Conservation (phyloP, 352 stramenopile species). For the Phytophthora rubi region DNA sequence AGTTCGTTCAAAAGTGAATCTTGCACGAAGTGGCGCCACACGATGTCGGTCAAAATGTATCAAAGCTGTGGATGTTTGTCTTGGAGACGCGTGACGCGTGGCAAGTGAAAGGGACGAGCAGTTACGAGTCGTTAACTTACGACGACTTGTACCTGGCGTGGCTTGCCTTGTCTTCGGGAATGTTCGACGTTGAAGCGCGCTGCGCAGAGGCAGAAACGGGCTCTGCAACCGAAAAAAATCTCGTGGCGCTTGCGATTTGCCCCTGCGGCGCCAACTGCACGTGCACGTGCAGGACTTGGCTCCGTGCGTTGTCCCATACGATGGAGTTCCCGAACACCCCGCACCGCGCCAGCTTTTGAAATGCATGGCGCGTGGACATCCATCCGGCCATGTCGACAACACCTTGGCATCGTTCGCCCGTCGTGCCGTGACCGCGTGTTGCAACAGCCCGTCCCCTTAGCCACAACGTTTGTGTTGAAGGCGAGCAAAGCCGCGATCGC, state of each 20-base stretch:
- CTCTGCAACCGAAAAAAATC: slow-evolving; percentile 31
- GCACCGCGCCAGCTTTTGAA: no score
- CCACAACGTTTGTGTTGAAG: slow-evolving; percentile 1
- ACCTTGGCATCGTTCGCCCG: neutral
- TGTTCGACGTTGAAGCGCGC: slow-evolving; percentile 35
- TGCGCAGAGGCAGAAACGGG: slow-evolving; percentile 18
- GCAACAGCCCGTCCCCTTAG: neutral
- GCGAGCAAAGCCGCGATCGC: neutral
- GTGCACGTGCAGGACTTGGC: no score
- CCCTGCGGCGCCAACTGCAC: no score
- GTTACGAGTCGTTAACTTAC: neutral
- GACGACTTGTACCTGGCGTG: neutral
- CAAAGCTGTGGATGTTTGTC: no score
- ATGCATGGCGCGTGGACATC: neutral
- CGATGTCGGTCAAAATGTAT: neutral
- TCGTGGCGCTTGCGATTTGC: slow-evolving; percentile 27
- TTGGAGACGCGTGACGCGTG: neutral
- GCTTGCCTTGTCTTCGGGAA: slow-evolving; percentile 21
- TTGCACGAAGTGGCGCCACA: no score
- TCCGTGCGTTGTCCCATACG: no score
- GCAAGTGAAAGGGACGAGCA: neutral
- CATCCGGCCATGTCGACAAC: neutral
- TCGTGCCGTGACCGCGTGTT: neutral
- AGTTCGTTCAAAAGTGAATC: no score
- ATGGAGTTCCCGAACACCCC: neutral